These are phyloP conservation scores for Candida nemodendra DNA, from an alignment of 805 yeast species.

Conservation along the genomic window DNA sequence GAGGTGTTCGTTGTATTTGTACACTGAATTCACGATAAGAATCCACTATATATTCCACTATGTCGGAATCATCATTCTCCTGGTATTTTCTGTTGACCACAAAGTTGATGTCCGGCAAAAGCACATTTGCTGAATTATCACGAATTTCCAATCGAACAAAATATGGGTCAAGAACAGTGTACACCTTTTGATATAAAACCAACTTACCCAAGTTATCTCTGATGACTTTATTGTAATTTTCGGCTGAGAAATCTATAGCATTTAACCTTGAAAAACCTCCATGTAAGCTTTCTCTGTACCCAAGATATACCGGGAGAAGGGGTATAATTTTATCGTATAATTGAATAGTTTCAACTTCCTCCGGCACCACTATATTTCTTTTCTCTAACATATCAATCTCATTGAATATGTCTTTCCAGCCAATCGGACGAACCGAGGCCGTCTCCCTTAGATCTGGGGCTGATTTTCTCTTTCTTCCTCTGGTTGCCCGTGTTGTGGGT, in stretches of 20 bases:
- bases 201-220: constrained; percentile 3
- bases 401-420: constrained; percentile 11
- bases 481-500: background rate
- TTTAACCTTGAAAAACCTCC: background rate
- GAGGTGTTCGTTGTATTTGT: background rate
- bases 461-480: background rate
- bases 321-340: constrained; percentile 13
- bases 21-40: constrained; percentile 1
- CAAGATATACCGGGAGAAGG: constrained; percentile 20
- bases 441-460: background rate
- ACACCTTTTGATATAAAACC: constrained; percentile 18
- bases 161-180: constrained; percentile 9
- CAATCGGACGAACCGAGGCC: background rate
- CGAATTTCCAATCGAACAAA: constrained; percentile 2
- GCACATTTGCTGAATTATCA: background rate
- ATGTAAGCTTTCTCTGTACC: constrained; percentile 3
- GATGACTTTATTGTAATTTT: constrained; percentile 5
- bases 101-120: constrained; percentile 9
- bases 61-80: background rate
- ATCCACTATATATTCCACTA: background rate
- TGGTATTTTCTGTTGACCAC: constrained; percentile 3
- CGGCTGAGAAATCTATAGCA: constrained; percentile 17
- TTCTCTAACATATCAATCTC: constrained; percentile 11
- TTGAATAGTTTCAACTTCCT: constrained; percentile 6
- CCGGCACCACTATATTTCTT: constrained; percentile 7